Percentiles rank a stretch among this genome's conserved stretches.
phyloP scores from a whole-genome alignment of 164 flowering plant genomes.

The Vitis rotundifolia region DNA sequence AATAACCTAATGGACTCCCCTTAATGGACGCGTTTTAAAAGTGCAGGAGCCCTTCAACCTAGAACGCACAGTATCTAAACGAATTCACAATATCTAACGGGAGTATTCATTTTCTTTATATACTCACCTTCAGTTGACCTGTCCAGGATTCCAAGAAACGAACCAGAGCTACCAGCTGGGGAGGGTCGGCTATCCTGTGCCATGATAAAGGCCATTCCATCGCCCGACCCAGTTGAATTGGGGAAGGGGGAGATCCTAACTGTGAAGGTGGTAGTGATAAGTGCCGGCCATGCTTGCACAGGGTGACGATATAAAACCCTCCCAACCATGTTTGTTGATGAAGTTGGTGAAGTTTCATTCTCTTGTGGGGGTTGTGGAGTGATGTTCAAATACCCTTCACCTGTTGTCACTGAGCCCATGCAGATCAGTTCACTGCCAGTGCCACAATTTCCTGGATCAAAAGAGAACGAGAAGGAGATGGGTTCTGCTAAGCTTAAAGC shows the following conservation, averaged over 20 bases:
- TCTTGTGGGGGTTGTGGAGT: constrained; percentile 23
- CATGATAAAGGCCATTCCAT: constrained; percentile 56
- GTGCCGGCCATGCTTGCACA: constrained; percentile 47
- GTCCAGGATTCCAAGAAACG: constrained; percentile 45
- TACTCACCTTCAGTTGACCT: constrained; percentile 37
- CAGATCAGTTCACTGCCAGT: constrained; percentile 34
- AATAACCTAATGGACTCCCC: no score
- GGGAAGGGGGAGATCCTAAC: constrained; percentile 30
- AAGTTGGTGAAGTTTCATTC: constrained; percentile 1
- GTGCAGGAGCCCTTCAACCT: no score
- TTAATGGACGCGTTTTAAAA: no score
- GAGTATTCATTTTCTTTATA: no score
- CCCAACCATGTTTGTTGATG: constrained; percentile 21
- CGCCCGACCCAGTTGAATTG: constrained; percentile 31
- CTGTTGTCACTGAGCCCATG: constrained; percentile 34
- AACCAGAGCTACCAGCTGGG: constrained; percentile 41
- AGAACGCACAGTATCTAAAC: no score
- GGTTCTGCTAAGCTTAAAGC: constrained; percentile 15
- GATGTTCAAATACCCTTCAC: constrained; percentile 33
- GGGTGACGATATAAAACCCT: constrained; percentile 39
- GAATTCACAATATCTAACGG: no score
- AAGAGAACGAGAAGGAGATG: constrained; percentile 28
- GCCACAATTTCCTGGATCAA: constrained; percentile 31
- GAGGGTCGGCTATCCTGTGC: constrained; percentile 36
- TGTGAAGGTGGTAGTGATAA: constrained; percentile 44